A percentile compares a stretch with the other conserved stretches of the same genome.
Evolutionary conservation across 169 alveolate genomes (phyloP).

Genomic region (Cryptosporidium baileyi): DNA sequence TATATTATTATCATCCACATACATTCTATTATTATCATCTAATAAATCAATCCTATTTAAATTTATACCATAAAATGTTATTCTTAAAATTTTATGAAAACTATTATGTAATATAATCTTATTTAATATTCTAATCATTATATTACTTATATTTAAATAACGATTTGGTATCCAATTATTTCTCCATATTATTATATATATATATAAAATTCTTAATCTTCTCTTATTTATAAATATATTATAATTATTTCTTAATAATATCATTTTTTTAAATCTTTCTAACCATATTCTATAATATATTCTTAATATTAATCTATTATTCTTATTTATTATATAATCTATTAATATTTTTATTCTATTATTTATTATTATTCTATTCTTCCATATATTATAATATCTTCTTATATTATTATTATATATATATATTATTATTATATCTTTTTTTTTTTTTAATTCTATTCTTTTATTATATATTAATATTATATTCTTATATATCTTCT

Average conservation of each 20-base stretch:
- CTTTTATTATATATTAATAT: neutral
- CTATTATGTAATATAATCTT: neutral
- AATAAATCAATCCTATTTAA: neutral
- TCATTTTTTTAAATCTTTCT: neutral
- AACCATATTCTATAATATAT: neutral
- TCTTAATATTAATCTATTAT: neutral
- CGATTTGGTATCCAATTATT: conserved; percentile 26
- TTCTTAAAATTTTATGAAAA: neutral
- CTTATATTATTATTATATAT: neutral
- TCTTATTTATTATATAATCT: neutral
- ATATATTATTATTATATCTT: neutral
- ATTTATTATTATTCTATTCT: neutral
- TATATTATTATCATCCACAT: neutral
- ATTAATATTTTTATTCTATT: neutral
- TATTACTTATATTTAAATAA: neutral
- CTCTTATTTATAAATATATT: neutral
- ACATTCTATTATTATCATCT: neutral
- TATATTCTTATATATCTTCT: neutral
- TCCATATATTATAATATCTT: neutral
- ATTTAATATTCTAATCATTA: conserved; percentile 1
- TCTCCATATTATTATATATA: neutral
- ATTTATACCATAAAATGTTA: neutral
- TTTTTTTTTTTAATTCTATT: neutral
- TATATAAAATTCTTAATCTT: neutral
- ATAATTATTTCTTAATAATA: neutral